Evolutionary conservation across 2,329 filamentous ascomycete species (phyloP).

Genomic region (Colletotrichum salicis): DNA sequence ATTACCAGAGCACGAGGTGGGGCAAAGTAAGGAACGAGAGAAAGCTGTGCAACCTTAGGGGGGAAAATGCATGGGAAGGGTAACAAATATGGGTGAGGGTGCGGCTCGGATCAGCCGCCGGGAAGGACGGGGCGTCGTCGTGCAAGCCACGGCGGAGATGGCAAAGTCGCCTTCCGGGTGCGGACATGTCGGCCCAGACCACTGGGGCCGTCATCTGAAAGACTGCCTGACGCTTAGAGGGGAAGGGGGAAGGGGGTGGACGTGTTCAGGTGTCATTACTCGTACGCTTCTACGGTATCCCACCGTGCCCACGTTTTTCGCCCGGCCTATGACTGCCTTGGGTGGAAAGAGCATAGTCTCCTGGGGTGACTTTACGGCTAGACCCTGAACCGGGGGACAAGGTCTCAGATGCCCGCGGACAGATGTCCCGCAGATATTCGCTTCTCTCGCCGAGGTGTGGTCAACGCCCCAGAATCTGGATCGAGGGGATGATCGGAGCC

Average conservation of each 20-base stretch:
- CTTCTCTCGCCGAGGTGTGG: neutral
- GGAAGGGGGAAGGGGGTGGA: neutral
- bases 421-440: neutral
- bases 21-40: neutral
- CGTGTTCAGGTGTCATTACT: neutral
- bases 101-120: constrained; percentile 8
- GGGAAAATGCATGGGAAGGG: neutral
- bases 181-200: constrained; percentile 26
- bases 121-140: constrained; percentile 14
- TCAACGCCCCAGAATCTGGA: neutral
- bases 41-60: neutral
- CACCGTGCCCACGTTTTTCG: neutral
- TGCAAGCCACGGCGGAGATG: constrained; percentile 28
- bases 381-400: neutral
- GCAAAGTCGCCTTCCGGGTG: constrained; percentile 23
- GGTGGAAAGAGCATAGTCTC: neutral
- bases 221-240: neutral
- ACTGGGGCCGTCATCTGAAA: neutral
- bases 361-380: neutral
- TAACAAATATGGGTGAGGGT: neutral
- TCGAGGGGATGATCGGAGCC: neutral
- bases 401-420: neutral
- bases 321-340: neutral
- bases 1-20: neutral
- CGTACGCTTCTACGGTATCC: neutral